Evolutionary conservation across 768 basidiomycete species (phyloP).

Genomic region (Suillus clintonianus): DNA sequence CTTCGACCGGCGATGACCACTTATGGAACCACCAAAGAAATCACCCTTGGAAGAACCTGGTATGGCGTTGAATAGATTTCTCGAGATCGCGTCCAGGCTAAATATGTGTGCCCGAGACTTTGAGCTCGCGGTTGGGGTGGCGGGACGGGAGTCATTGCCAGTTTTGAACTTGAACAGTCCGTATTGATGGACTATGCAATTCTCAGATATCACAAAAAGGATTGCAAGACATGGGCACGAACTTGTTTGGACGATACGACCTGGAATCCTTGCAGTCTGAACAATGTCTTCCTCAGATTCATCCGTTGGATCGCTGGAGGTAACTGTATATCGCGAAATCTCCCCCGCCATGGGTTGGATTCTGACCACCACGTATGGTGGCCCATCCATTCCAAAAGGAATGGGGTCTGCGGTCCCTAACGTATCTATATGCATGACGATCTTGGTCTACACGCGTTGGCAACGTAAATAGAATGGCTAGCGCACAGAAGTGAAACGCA

Average conservation of each 20-base stretch:
- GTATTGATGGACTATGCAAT: constrained; percentile 72
- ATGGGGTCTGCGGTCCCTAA: constrained; percentile 74
- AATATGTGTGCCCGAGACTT: constrained; percentile 81
- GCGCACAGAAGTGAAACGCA: constrained; percentile 29
- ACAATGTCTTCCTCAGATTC: constrained; percentile 83
- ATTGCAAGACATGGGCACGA: constrained; percentile 28
- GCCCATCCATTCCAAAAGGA: constrained; percentile 66
- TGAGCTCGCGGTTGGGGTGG: constrained; percentile 80
- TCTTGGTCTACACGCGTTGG: constrained; percentile 63
- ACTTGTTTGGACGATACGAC: constrained; percentile 83
- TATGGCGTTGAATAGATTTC: constrained; percentile 79
- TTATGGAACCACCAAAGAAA: constrained; percentile 74
- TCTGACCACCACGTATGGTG: constrained; percentile 80
- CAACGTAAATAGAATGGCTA: constrained; percentile 10
- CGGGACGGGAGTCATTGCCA: constrained; percentile 73
- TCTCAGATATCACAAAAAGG: background rate
- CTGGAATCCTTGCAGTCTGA: constrained; percentile 71
- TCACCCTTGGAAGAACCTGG: constrained; percentile 72
- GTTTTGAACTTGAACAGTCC: constrained; percentile 89
- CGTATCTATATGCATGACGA: constrained; percentile 85
- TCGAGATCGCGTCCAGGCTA: constrained; percentile 85
- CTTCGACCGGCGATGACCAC: constrained; percentile 65
- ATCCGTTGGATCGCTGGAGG: constrained; percentile 72
- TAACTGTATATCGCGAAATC: constrained; percentile 76
- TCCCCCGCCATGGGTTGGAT: constrained; percentile 85